These are phyloP conservation scores for Zasmidium angulare DNA, from an alignment of 2,329 filamentous ascomycete species.

Conservation along the genomic window DNA sequence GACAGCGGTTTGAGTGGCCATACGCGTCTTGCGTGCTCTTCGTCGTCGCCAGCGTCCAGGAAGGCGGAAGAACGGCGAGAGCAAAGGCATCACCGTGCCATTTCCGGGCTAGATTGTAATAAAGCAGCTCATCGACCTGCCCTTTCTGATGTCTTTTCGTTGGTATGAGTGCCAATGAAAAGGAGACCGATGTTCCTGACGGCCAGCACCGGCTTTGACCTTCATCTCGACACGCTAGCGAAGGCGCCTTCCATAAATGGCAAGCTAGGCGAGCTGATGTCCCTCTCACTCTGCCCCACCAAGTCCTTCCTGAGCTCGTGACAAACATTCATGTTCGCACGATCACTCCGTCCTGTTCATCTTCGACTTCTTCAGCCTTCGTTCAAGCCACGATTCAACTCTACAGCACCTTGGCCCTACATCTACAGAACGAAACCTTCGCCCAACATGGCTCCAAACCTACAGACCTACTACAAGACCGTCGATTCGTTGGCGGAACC, in stretches of 20 bases:
- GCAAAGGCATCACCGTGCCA: slow-evolving; percentile 32
- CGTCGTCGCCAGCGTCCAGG: slow-evolving; percentile 34
- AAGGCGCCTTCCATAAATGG: neutral
- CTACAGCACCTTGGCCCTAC: slow-evolving; percentile 43
- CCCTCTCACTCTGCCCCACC: neutral
- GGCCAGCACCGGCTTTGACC: slow-evolving; percentile 8
- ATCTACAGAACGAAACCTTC: slow-evolving; percentile 41
- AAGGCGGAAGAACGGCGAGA: slow-evolving; percentile 34
- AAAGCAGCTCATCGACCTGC: neutral
- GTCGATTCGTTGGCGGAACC: slow-evolving; percentile 75
- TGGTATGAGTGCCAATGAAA: slow-evolving; percentile 9
- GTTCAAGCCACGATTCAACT: slow-evolving; percentile 1
- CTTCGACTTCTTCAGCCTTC: neutral
- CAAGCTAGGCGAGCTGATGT: neutral
- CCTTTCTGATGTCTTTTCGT: neutral
- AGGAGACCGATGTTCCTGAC: slow-evolving; percentile 7
- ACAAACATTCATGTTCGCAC: slow-evolving; percentile 15
- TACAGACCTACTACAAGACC: slow-evolving; percentile 91
- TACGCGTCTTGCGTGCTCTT: slow-evolving; percentile 31
- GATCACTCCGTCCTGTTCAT: slow-evolving; percentile 4
- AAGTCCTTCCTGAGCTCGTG: neutral
- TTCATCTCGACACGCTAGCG: neutral
- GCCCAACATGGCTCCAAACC: slow-evolving; percentile 74
- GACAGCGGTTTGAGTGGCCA: slow-evolving; percentile 29
- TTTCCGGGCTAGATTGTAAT: neutral